Evolutionary conservation across 495 filamentous ascomycete species (phyloP), one percentile per base, ranked within the genome.

Genomic region (Tetracladium marchalianum): DNA sequence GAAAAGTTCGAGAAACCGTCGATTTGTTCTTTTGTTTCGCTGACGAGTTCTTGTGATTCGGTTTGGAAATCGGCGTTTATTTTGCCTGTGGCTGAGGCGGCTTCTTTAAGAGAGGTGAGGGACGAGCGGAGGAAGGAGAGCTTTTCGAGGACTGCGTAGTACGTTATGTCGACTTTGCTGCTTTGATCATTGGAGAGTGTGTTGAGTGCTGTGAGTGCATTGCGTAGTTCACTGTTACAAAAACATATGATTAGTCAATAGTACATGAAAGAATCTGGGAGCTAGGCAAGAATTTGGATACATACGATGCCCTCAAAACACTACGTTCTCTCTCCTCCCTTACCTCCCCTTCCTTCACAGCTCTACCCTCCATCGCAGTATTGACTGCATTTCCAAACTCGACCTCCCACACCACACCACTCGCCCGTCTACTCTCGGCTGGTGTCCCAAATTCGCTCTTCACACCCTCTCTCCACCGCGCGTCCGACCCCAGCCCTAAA

Each of bases 111-210:
- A 4, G 71, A 76, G 1, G 66, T 50, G 17, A 94, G 76, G 1
- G 81, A 87, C 41, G 72, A 68, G 42, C 82, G 79, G 31, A 96
- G 67, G 0, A 77, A 63, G 36, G 76, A 72, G 27, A 90, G 69
- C 48, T 84, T 90, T 57, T 90, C 83, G 12, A 92, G 70, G 5
- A 96, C 71, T 4, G 82, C 80, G 55, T 90, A 89, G 66, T 94
- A 94, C 0, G 83, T 88, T 53, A 84, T 82, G 57, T 94, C 87
- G n/a, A 96, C 73, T 37, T 76, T 76, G 50, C 77, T 75, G 15
- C 81, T 92, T 3, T 79, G 78, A 32, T 73, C 72, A 35, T 62
- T 68, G 8, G 71, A 69, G 47, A 69, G 67, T 10, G 53, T 56
- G 18, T 64, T 64, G 12, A 78, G 59, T 19, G 67, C 61, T 37